Conservation (phyloP, 1,139 yeast genomes). For the Zygosaccharomyces sapae region DNA sequence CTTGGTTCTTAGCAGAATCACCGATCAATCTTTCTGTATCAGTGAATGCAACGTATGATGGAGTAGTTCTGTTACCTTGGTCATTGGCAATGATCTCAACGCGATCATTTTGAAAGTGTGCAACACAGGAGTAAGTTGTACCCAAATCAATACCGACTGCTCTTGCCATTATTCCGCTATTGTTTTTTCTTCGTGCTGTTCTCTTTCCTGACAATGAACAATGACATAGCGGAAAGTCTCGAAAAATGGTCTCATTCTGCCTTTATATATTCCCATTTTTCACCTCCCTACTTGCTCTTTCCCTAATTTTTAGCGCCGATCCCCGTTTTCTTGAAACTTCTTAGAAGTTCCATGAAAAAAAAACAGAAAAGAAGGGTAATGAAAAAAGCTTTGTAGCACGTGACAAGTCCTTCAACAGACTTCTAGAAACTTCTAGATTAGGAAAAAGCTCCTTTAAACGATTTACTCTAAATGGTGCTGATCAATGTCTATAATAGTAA, state of each 20-base stretch:
- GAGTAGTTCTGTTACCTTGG: slow-evolving; percentile 70
- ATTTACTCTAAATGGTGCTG: too few species aligned
- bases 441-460: slow-evolving; percentile 2
- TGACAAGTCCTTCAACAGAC: background rate
- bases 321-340: slow-evolving; percentile 11
- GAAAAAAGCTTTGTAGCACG: background rate
- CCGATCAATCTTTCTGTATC: slow-evolving; percentile 66
- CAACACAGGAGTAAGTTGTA: slow-evolving; percentile 82
- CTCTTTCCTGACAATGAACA: background rate
- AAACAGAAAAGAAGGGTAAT: background rate
- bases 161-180: slow-evolving; percentile 45
- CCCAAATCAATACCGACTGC: slow-evolving; percentile 86
- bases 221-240: background rate
- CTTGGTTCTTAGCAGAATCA: slow-evolving; percentile 70
- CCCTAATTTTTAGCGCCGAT: slow-evolving; percentile 10
- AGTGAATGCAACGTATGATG: slow-evolving; percentile 65
- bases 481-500: slow-evolving; percentile 11
- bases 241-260: background rate
- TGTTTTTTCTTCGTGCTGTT: slow-evolving; percentile 8
- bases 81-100: slow-evolving; percentile 70
- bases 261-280: slow-evolving; percentile 4
- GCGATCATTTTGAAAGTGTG: slow-evolving; percentile 65
- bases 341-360: slow-evolving; percentile 1
- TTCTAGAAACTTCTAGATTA: slow-evolving; percentile 11
- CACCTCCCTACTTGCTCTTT: slow-evolving; percentile 12